phyloP scores from a whole-genome alignment of 106 monocot species.

The Vanilla planifolia region DNA sequence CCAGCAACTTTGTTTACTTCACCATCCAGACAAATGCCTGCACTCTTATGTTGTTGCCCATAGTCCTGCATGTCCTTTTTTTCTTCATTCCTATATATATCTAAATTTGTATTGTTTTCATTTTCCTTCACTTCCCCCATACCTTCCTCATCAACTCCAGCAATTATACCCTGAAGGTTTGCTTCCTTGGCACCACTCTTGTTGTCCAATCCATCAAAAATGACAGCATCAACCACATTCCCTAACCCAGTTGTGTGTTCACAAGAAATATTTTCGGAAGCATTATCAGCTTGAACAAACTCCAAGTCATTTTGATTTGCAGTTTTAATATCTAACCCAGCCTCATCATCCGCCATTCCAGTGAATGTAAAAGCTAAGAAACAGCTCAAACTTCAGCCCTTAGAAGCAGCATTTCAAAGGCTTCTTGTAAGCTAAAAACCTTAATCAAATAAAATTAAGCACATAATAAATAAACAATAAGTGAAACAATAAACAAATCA shows the following conservation, averaged over 20 bases:
- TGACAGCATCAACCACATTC: background rate
- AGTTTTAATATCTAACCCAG: background rate
- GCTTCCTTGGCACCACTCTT: background rate
- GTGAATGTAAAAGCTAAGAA: background rate
- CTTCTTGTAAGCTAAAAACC: no score
- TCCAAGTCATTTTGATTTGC: no score
- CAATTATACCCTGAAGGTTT: background rate
- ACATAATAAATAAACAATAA: no score
- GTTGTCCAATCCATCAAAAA: background rate
- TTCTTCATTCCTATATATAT: background rate
- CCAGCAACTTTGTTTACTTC: background rate
- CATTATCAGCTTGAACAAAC: background rate
- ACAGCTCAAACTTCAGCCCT: no score
- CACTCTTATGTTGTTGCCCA: no score
- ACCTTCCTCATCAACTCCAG: background rate
- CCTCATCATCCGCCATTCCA: slow-evolving; percentile 1
- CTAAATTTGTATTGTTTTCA: background rate
- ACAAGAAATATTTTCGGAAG: background rate
- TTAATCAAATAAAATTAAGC: no score
- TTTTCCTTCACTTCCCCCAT: background rate
- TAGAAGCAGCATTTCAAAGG: no score
- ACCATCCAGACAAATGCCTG: background rate
- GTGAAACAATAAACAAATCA: no score
- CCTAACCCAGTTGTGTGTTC: no score
- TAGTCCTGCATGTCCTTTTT: background rate